Base-by-base conservation (phyloP, 1,284 basidiomycete genomes). In the Heterobasidion irregulare region DNA sequence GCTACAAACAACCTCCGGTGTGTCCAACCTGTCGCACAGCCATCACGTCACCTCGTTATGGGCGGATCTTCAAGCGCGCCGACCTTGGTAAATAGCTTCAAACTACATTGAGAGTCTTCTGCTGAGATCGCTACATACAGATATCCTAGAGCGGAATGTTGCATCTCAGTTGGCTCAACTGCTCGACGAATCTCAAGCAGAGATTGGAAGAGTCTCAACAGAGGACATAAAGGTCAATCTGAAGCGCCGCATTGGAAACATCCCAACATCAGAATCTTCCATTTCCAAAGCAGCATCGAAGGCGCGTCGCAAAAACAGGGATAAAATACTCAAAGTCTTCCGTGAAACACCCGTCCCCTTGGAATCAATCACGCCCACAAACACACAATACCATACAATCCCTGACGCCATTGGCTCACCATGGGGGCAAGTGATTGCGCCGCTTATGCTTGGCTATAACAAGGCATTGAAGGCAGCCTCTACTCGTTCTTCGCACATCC, bases 81-180 rank as follows among this genome's bases (percentile, higher is more conserved):
- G 68, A 77, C 56, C 67, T 84, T 4, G 41, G 41, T 44, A 44
- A 13, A 16, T 44, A 16, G 13, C 5, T 44, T 44, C 16, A 26
- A 26, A 26, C 26, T 26, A 26, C 26, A 5, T 26, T 26, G 4
- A 5, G 26, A 26, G 26, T 26, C 26, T 26, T 26, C 26, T 26
- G 26, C 26, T 26, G 26, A 26, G 26, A 26, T 26, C 26, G 4
- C 4, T 26, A 5, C 26, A 26, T 7, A 4, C 16, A 32, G 82
- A 86, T 57, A 79, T 86, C 26, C 64, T 84, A 41, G 84, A 87
- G 61, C 73, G 75, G 51, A 85, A 86, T 56, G 73, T 84, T 15
- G 77, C 81, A 0, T 71, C 71, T 19, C 68, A 69, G 35, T 79
- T 83, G 78, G 75, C 77, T 0, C 63, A 61, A 12, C 68, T 70